Evolutionary conservation across 1,139 yeast species (phyloP), one percentile per base, ranked within the genome.

Genomic region (Kodamaea arcana): DNA sequence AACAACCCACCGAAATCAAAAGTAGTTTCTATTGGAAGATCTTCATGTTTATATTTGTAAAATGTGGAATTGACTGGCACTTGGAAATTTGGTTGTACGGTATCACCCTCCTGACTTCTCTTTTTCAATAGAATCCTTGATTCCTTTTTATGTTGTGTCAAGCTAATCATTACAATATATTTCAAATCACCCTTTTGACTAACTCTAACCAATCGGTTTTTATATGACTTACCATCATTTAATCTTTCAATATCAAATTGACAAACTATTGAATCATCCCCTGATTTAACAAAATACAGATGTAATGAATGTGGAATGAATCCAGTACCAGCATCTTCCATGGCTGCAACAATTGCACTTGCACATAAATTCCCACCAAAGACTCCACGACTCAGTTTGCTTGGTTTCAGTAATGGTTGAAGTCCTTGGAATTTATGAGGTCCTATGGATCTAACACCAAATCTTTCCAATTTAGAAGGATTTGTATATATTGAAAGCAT

Each of bases 331-430:
- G 48, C 44, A 12, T 67, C 54, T 36, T 57, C 56, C 51, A 68
- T 58, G n/a, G 72, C 72, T 13, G 58, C 73, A 11, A 65, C 46
- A 23, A 69, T 45, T 1, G 69, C 62, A 45, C 67, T 72, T 4
- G 65, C 73, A 38, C 65, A 64, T 20, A 69, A 43, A 36, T 62
- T 60, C 0, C 74, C 75, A 1, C 74, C 74, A 39, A 55, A 69
- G 10, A 61, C 72, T 3, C 73, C 73, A 35, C 71, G 52, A 4
- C 68, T 53, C 12, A 40, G 42, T 1, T 52, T 48, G 3, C 53
- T 43, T 4, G 72, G 72, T 41, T 66, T 65, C 7, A 40, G 38
- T 26, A 68, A 54, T 2, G 72, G 67, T 5, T 40, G 42, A 9
- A 56, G 37, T 1, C 70, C 70, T 35, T 51, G 53, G 43, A 45